A percentile compares a stretch with the other conserved stretches of the same genome.
Conservation (phyloP, 306 rosid species). For the Albizia julibrissin region DNA sequence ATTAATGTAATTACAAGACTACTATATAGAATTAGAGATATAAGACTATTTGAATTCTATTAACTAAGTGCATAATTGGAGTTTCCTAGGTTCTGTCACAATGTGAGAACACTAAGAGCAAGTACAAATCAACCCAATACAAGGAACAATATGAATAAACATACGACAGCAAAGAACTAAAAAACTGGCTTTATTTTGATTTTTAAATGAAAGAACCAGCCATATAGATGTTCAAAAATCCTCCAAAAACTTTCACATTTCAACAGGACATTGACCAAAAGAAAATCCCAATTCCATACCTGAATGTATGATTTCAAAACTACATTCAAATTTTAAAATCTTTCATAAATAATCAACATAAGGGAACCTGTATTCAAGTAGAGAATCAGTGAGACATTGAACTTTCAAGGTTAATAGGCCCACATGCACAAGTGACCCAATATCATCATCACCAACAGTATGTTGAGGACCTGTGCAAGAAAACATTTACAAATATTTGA, state of each 20-base stretch:
- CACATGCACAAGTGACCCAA: conserved; percentile 32
- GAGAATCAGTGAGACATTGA: conserved; percentile 63
- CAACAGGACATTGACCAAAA: background rate
- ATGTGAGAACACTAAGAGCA: background rate
- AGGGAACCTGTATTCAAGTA: conserved; percentile 78
- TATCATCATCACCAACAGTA: conserved; percentile 54
- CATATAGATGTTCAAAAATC: background rate
- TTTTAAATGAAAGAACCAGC: background rate
- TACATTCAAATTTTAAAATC: conserved; percentile 4
- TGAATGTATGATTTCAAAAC: conserved; percentile 1
- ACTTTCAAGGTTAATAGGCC: conserved; percentile 73
- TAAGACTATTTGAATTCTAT: background rate
- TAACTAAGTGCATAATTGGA: background rate
- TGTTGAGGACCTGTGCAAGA: conserved; percentile 52
- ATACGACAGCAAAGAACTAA: background rate
- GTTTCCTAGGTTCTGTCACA: conserved; percentile 1
- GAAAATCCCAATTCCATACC: conserved; percentile 13
- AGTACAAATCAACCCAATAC: background rate
- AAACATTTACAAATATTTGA: conserved; percentile 19
- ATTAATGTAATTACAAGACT: background rate
- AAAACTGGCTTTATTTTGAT: background rate
- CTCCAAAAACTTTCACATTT: conserved; percentile 1
- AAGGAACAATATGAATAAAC: background rate
- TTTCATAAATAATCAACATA: conserved; percentile 13
- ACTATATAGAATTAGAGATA: background rate